Percentiles rank a stretch among this genome's conserved stretches.
These are phyloP conservation scores for Borealophlyctis nickersoniae DNA, from an alignment of 192 early-diverging fungal genomes.

Conservation along the genomic window DNA sequence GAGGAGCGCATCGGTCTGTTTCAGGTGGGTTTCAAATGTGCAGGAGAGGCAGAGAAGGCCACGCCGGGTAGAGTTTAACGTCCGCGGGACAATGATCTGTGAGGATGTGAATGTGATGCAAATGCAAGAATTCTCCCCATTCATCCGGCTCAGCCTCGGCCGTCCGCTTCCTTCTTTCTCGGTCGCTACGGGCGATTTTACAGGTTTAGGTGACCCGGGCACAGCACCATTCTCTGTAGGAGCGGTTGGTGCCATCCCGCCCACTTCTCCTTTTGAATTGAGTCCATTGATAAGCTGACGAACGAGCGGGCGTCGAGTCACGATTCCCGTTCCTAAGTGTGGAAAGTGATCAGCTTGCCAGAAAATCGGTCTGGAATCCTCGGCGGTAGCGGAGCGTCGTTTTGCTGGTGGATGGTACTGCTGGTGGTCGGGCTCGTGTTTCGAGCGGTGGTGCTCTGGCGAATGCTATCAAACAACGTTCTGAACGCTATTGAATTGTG, in stretches of 20 bases:
- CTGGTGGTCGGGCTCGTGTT: too few relatives aligned
- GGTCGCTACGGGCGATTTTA: too few relatives aligned
- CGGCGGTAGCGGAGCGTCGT: too few relatives aligned
- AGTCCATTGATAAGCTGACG: slow-evolving; percentile 97
- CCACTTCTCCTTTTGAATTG: slow-evolving; percentile 48
- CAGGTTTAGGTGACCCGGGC: slow-evolving; percentile 17
- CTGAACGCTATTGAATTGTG: too few relatives aligned
- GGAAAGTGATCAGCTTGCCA: too few relatives aligned
- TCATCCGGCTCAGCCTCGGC: slow-evolving; percentile 80
- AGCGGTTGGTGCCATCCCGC: slow-evolving; percentile 48
- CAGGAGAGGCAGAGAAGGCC: slow-evolving; percentile 29
- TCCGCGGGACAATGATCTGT: slow-evolving; percentile 34
- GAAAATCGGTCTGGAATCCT: too few relatives aligned
- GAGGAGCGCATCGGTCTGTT: slow-evolving; percentile 42
- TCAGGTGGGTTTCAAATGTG: slow-evolving; percentile 47
- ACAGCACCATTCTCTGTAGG: slow-evolving; percentile 22
- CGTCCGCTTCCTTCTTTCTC: too few relatives aligned
- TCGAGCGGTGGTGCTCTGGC: too few relatives aligned
- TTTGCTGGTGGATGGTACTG: too few relatives aligned
- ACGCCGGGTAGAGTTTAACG: slow-evolving; percentile 7
- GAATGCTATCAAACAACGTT: too few relatives aligned
- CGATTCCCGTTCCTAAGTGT: slow-evolving; percentile 92
- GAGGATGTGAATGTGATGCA: slow-evolving; percentile 52
- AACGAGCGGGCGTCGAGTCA: slow-evolving; percentile 93
- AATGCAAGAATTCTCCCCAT: slow-evolving; percentile 99